These are phyloP conservation scores for Adansonia digitata DNA, from an alignment of 345 rosid species.

Conservation along the genomic window DNA sequence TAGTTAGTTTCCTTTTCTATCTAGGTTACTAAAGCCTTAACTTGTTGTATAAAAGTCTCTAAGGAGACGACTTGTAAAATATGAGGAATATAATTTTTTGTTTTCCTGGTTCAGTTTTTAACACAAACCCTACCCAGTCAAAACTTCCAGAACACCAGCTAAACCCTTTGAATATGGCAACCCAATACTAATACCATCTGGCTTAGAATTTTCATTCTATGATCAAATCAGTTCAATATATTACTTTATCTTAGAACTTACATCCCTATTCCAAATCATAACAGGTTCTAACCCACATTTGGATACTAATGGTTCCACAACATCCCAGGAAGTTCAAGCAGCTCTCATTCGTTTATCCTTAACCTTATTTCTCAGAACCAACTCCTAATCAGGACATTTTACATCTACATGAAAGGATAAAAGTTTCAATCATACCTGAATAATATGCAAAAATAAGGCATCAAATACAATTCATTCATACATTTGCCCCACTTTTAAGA, in stretches of 20 bases:
- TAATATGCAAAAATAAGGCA: background rate
- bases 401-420: background rate
- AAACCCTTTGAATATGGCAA: background rate
- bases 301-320: background rate
- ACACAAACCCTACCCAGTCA: background rate
- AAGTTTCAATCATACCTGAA: background rate
- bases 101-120: too few relatives aligned
- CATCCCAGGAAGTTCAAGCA: background rate
- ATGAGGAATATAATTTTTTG: too few relatives aligned
- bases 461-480: background rate
- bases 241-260: background rate
- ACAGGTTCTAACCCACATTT: background rate
- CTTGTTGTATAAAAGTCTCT: too few relatives aligned
- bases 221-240: background rate
- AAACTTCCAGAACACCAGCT: background rate
- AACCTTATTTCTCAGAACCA: conserved; percentile 1
- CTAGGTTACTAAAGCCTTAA: too few relatives aligned
- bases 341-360: background rate
- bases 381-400: background rate
- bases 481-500: background rate
- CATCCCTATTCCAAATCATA: background rate
- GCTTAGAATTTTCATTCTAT: background rate
- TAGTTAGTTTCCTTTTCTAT: too few relatives aligned
- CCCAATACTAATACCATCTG: background rate
- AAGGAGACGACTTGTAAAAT: too few relatives aligned